Evolutionary conservation across 2,329 filamentous ascomycete species (phyloP), one percentile per base, ranked within the genome.

Genomic region (Botrytis tulipae): DNA sequence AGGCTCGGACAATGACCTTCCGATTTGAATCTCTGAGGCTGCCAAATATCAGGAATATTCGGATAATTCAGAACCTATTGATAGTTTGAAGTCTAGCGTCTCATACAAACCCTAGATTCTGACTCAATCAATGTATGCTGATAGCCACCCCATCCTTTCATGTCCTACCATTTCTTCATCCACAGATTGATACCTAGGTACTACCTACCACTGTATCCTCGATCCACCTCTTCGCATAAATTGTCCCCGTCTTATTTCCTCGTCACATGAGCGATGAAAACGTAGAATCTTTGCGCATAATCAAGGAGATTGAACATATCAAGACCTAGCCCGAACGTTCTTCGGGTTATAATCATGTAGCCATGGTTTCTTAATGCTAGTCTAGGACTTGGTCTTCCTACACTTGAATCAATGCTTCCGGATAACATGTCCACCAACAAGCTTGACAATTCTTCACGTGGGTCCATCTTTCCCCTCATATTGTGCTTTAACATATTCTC

Each of bases 111-210:
- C 84, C 25, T 82, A 79, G 59, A 84, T 77, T 35, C 79, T 80
- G 59, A 84, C 83, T 81, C 82, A 84, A 72, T 86, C 84, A 66
- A 86, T 81, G 77, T 84, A 84, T 3, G 84, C 82, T 0, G 82
- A 48, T 84, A 81, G 2, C 84, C 75, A 0, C 82, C 83, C 51
- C 84, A 77, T 57, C 80, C 71, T 74, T 80, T 83, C 83, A 86
- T 82, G 76, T 84, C 77, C 76, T 84, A 79, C 42, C 85, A 80
- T 29, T 84, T 84, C 75, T 83, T 81, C 25, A 82, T 82, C 62
- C 86, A 73, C 70, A 86, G 76, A 37, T 82, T 83, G 60, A 85
- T 77, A 16, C 83, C 83, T 35, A 22, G 46, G 8, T 48, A 85
- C 78, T 9, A 84, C 84, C 42, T 80, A 80, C 81, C 81, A 22